Conservation (phyloP, 768 basidiomycete species). For the Tulasnella sp. region DNA sequence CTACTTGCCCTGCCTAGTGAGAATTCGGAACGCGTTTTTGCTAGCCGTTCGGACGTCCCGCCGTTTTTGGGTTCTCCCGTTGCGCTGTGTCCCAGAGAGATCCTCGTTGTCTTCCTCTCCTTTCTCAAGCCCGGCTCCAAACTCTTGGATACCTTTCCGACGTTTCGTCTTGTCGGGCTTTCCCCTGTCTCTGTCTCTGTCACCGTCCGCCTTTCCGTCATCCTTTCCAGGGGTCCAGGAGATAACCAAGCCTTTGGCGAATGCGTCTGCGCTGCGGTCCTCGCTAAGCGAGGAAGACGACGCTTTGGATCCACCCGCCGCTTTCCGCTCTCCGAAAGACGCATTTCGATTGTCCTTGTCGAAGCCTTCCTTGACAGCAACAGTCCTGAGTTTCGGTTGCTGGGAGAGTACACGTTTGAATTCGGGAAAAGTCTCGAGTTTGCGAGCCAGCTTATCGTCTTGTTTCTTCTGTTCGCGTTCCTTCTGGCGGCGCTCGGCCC, state of each 20-base stretch:
- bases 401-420: background rate
- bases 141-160: slow-evolving; percentile 54
- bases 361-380: slow-evolving; percentile 14
- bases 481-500: slow-evolving; percentile 12
- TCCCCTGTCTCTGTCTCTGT: slow-evolving; percentile 19
- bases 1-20: too few species aligned
- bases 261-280: slow-evolving; percentile 11
- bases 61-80: slow-evolving; percentile 58
- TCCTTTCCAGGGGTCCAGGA: slow-evolving; percentile 58
- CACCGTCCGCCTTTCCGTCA: slow-evolving; percentile 26
- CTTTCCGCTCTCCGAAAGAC: slow-evolving; percentile 1
- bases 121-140: slow-evolving; percentile 83
- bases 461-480: background rate
- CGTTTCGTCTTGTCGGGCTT: slow-evolving; percentile 27
- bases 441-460: background rate
- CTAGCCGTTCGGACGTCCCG: slow-evolving; percentile 75
- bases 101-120: slow-evolving; percentile 41
- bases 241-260: slow-evolving; percentile 67
- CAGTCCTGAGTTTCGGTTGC: background rate
- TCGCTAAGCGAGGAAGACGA: background rate
- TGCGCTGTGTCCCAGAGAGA: slow-evolving; percentile 46
- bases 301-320: background rate
- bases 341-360: slow-evolving; percentile 23
- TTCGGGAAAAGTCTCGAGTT: background rate
- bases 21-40: slow-evolving; percentile 55